Evolutionary conservation across 148 eudicot genomes (phyloP).

Genomic region (Gaultheria prostrata): DNA sequence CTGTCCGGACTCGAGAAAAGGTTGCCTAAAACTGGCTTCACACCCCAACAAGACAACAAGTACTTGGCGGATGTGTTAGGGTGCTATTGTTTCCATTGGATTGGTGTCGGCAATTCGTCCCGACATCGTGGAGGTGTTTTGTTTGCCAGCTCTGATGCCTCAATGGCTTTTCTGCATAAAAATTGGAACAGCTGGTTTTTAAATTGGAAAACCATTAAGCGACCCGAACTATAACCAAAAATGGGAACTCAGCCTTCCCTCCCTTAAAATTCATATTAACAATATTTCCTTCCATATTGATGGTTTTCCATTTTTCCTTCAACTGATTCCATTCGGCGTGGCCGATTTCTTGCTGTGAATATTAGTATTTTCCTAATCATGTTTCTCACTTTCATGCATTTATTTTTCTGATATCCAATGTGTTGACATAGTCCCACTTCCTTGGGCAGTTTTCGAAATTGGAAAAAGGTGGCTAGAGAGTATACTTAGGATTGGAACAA

Average conservation of each 20-base stretch:
- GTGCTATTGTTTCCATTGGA: no score
- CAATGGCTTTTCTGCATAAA: not conserved
- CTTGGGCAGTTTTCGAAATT: not conserved
- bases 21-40: not conserved
- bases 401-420: no score
- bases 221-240: not conserved
- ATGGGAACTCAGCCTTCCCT: not conserved
- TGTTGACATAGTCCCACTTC: not conserved
- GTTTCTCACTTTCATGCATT: no score
- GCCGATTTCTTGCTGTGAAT: not conserved
- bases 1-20: not conserved
- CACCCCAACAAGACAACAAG: not conserved
- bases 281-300: not conserved
- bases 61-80: not conserved
- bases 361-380: no score
- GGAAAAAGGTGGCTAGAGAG: not conserved
- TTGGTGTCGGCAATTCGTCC: no score
- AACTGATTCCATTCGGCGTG: not conserved
- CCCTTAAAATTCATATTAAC: not conserved
- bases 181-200: no score
- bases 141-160: not conserved
- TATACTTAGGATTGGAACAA: not conserved
- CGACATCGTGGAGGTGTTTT: not conserved
- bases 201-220: not conserved
- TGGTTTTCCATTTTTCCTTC: not conserved